phyloP scores from a whole-genome alignment of 768 basidiomycete genomes.

The Sarcodon aspratus region DNA sequence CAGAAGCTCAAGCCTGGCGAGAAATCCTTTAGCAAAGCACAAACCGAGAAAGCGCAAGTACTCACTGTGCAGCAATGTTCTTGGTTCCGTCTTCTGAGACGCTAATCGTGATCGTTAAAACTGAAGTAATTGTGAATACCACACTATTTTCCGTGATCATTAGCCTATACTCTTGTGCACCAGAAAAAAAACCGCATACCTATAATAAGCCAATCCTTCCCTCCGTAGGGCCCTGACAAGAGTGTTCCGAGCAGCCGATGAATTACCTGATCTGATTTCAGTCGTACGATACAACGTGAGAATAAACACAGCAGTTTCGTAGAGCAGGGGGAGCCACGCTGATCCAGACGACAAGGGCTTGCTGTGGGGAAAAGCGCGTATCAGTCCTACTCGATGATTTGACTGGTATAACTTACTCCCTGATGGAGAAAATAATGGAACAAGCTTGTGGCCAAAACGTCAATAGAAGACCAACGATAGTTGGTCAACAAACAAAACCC shows the following conservation, averaged over 20 bases:
- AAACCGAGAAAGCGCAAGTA: background rate
- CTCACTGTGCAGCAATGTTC: constrained; percentile 26
- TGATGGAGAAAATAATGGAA: no score
- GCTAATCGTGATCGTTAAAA: constrained; percentile 27
- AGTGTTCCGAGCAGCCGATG: constrained; percentile 13
- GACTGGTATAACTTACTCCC: no score
- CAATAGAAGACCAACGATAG: no score
- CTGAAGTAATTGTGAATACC: constrained; percentile 25
- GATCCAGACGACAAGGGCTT: constrained; percentile 27
- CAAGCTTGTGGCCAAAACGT: no score
- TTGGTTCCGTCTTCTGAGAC: constrained; percentile 16
- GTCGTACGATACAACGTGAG: constrained; percentile 22
- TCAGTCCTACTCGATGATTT: constrained; percentile 20
- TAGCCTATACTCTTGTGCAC: no score
- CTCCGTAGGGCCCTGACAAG: constrained; percentile 16
- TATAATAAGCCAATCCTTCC: constrained; percentile 25
- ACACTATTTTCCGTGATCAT: constrained; percentile 14
- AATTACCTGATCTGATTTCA: no score
- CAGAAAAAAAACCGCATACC: no score
- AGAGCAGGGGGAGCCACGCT: constrained; percentile 29
- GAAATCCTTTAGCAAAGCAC: background rate
- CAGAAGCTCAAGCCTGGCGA: constrained; percentile 24
- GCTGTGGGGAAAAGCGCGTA: no score
- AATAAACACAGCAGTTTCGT: constrained; percentile 23
- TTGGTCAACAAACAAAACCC: constrained; percentile 22